Percentiles rank a stretch among this genome's conserved stretches.
phyloP scores from a whole-genome alignment of 495 filamentous ascomycete genomes.

The Aspergillus bertholletiae region DNA sequence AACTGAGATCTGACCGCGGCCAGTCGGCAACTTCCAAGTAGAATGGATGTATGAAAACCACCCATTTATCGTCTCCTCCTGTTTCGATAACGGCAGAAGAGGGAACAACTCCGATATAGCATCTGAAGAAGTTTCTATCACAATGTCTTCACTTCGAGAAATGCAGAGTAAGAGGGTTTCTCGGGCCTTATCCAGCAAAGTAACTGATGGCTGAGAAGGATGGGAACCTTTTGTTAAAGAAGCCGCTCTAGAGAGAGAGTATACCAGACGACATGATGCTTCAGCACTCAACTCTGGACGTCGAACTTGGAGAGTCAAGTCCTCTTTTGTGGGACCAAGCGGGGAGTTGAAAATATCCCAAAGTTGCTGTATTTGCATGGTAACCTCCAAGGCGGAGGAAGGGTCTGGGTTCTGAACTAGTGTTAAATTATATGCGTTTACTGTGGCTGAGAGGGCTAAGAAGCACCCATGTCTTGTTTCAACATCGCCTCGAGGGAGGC shows the following conservation, averaged over 20 bases:
- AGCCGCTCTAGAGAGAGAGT: constrained; percentile 28
- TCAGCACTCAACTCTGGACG: constrained; percentile 70
- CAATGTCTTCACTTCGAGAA: constrained; percentile 42
- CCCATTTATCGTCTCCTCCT: constrained; percentile 28
- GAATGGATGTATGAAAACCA: constrained; percentile 38
- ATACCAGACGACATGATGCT: constrained; percentile 55
- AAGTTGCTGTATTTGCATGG: constrained; percentile 21
- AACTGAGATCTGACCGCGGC: constrained; percentile 43
- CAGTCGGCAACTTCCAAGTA: constrained; percentile 37
- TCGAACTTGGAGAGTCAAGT: constrained; percentile 47
- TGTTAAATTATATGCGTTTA: constrained; percentile 29
- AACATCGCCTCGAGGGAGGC: constrained; percentile 54
- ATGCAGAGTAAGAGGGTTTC: constrained; percentile 41
- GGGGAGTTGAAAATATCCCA: constrained; percentile 41
- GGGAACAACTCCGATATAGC: constrained; percentile 42
- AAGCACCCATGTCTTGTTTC: constrained; percentile 67
- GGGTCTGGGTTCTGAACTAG: neutral
- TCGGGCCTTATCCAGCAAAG: constrained; percentile 34
- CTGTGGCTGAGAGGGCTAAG: constrained; percentile 50
- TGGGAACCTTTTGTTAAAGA: neutral
- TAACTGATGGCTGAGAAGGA: constrained; percentile 11
- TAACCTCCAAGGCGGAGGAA: constrained; percentile 19
- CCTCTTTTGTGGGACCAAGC: constrained; percentile 35
- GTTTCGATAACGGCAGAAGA: constrained; percentile 29
- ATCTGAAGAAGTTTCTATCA: constrained; percentile 44